Evolutionary conservation across 768 basidiomycete species (phyloP).

Genomic region (Tylopilus felleus): DNA sequence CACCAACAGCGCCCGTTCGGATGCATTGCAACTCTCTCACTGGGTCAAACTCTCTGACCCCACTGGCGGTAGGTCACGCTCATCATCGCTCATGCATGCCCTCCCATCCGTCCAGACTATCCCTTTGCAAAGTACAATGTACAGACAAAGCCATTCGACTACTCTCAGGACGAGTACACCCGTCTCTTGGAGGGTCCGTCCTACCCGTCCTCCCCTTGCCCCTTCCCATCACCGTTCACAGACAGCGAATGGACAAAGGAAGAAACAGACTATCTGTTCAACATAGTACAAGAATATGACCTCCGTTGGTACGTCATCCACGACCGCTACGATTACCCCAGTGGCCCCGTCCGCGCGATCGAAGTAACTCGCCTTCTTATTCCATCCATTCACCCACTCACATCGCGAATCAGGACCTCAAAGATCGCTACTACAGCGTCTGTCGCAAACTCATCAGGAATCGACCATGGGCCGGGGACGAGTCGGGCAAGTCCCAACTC

Average conservation of each 20-base stretch:
- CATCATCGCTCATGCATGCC: neutral
- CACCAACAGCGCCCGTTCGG: constrained; percentile 65
- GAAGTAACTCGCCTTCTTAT: constrained; percentile 48
- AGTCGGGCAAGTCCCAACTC: constrained; percentile 61
- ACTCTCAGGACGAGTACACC: constrained; percentile 85
- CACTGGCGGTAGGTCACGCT: constrained; percentile 45
- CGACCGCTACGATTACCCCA: constrained; percentile 81
- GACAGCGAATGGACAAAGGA: constrained; percentile 89
- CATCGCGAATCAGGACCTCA: constrained; percentile 58
- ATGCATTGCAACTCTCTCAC: constrained; percentile 69
- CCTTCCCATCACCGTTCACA: constrained; percentile 18
- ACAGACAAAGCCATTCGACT: constrained; percentile 59
- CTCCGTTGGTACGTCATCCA: constrained; percentile 84
- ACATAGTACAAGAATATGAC: constrained; percentile 76
- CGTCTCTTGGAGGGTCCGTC: constrained; percentile 67
- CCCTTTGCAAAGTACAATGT: constrained; percentile 82
- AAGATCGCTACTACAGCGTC: constrained; percentile 90
- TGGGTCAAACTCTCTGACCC: constrained; percentile 74
- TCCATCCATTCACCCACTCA: neutral
- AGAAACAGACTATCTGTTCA: constrained; percentile 92
- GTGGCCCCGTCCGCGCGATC: constrained; percentile 52
- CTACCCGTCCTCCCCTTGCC: neutral
- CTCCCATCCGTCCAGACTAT: constrained; percentile 50
- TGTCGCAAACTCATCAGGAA: constrained; percentile 85
- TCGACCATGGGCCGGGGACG: constrained; percentile 82